Percentiles rank a stretch among this genome's conserved stretches.
phyloP scores from a whole-genome alignment of 2,329 filamentous ascomycete genomes.

The Xylaria sp. region DNA sequence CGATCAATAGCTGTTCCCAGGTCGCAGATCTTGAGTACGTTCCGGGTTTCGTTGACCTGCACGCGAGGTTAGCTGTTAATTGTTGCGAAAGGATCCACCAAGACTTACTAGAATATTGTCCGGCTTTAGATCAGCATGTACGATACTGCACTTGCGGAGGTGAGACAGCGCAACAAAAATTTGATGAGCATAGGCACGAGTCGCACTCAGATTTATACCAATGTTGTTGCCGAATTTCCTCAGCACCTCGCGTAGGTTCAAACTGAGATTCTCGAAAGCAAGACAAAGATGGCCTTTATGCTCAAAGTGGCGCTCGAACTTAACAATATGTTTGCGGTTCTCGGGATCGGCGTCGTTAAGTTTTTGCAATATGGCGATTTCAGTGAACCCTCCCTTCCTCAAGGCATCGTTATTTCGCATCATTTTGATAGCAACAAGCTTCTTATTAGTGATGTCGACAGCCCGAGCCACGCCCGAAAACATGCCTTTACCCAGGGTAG shows the following conservation, averaged over 20 bases:
- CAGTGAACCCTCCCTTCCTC: conserved; percentile 89
- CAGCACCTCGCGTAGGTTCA: conserved; percentile 92
- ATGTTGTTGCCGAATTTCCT: conserved; percentile 96
- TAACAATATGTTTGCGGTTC: conserved; percentile 90
- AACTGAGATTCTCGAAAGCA: conserved; percentile 93
- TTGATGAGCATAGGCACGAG: conserved; percentile 89
- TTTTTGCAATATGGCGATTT: conserved; percentile 91
- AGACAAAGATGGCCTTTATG: conserved; percentile 96
- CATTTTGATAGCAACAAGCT: conserved; percentile 94
- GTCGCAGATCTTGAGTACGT: conserved; percentile 92
- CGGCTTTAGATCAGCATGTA: conserved; percentile 96
- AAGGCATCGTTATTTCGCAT: conserved; percentile 96
- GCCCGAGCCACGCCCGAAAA: conserved; percentile 97
- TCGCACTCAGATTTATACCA: conserved; percentile 88
- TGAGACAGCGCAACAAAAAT: conserved; percentile 91
- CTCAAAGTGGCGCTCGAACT: conserved; percentile 87
- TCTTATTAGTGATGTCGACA: conserved; percentile 76
- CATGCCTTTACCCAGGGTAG: conserved; percentile 90
- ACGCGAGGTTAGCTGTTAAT: conserved; percentile 42
- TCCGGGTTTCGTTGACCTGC: conserved; percentile 81
- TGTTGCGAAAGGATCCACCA: not conserved
- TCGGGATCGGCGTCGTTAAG: conserved; percentile 87
- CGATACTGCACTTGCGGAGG: conserved; percentile 89
- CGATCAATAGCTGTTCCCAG: conserved; percentile 94
- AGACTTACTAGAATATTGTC: conserved; percentile 86